Base-by-base conservation (phyloP, 108 stramenopile genomes). In the Mayamaea pseudoterrestris region DNA sequence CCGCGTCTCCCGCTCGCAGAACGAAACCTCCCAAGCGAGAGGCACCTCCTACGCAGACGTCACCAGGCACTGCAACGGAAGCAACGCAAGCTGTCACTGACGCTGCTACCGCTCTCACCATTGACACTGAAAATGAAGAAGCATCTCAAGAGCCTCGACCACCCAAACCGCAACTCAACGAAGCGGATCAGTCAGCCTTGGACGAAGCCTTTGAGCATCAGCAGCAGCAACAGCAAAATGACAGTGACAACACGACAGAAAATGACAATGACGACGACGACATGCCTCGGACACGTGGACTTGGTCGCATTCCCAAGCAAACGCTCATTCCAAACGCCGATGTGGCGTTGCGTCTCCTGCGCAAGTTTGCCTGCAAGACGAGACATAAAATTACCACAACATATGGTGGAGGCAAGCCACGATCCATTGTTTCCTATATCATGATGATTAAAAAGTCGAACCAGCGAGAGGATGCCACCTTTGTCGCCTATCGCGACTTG, bases 341-440 rank as follows among this genome's bases (percentile, higher is more conserved):
- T 44, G 61, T 71, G 5, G 50, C 65, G 4, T 55, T 82, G n/a
- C 63, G 76, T 5, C 47, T 87, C 9, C 58, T 87, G 6, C 73
- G 76, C 8, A 82, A 82, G 50, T 87, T 87, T 63, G 58, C 68
- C 36, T 24, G 53, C 41, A 87, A 82, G 56, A 64, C 85, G 1
- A 20, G 50, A 14, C 71, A 66, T 22, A 24, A 35, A 26, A 44
- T 83, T 28, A 69, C 79, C 3, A 30, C 47, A n/a, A 48, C 57
- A 5, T 65, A 67, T 31, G 86, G 86, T n/a, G 86, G 81, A 13
- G 60, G 56, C 27, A 72, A 72, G 24, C 21, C 53, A 27, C 26
- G 35, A 13, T 41, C 49, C 7, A 57, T 76, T 46, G 50, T 68
- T 25, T 49, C 63, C 41, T 80, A 65, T 57, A 35, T 74, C 16